phyloP scores from a whole-genome alignment of 805 yeast species.

The Millerago galiae region DNA sequence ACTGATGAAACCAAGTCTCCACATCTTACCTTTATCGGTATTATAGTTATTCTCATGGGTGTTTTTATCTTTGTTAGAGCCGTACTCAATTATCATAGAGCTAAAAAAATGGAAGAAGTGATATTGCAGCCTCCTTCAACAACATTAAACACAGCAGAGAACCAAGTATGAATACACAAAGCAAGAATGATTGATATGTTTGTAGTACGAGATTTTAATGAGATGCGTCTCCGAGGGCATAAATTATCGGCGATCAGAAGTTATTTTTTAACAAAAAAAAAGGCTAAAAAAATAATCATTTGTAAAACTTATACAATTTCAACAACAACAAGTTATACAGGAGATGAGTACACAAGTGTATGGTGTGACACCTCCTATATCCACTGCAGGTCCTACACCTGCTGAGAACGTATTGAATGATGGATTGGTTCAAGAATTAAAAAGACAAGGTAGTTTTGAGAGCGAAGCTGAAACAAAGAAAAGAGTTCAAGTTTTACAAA shows the following conservation, averaged over 20 bases:
- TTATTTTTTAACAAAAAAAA: too few species aligned
- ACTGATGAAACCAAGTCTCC: slow-evolving; percentile 1
- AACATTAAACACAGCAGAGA: slow-evolving; percentile 1
- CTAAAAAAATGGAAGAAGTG: slow-evolving; percentile 67
- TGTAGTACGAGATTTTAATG: too few species aligned
- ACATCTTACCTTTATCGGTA: slow-evolving; percentile 39
- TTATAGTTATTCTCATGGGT: slow-evolving; percentile 63
- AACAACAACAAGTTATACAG: neutral
- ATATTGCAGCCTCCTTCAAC: slow-evolving; percentile 41
- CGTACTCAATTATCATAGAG: slow-evolving; percentile 62
- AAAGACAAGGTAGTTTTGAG: slow-evolving; percentile 83
- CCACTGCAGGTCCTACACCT: slow-evolving; percentile 78
- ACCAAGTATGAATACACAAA: slow-evolving; percentile 1
- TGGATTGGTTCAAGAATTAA: slow-evolving; percentile 67
- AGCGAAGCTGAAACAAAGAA: slow-evolving; percentile 76
- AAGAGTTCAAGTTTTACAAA: slow-evolving; percentile 66
- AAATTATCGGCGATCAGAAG: too few species aligned
- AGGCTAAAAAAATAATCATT: too few species aligned
- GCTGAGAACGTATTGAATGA: slow-evolving; percentile 75
- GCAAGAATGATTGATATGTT: too few species aligned
- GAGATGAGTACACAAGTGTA: slow-evolving; percentile 16
- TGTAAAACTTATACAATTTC: too few species aligned
- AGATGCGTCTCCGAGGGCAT: too few species aligned
- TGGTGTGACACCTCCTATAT: slow-evolving; percentile 52
- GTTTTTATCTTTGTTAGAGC: slow-evolving; percentile 58